These are phyloP conservation scores for Coniosporium tulheliwenetii DNA, from an alignment of 2,329 filamentous ascomycete genomes.

Conservation along the genomic window DNA sequence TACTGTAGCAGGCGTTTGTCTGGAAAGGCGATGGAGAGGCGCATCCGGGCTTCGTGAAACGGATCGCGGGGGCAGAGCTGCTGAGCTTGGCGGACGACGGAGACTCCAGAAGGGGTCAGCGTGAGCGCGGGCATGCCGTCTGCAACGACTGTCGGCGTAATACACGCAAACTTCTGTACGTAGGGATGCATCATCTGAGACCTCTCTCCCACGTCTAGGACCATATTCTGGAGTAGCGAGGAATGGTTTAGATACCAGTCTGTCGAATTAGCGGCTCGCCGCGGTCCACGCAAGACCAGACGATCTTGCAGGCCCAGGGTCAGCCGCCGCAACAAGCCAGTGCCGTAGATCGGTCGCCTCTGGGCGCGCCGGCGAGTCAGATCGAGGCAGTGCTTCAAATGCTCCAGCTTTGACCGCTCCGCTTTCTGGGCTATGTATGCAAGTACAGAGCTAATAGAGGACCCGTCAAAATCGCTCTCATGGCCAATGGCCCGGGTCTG, in stretches of 20 bases:
- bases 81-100: slow-evolving; percentile 38
- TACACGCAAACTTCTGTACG: slow-evolving; percentile 79
- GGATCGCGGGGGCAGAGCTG: slow-evolving; percentile 46
- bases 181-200: slow-evolving; percentile 56
- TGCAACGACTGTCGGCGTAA: slow-evolving; percentile 78
- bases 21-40: slow-evolving; percentile 87
- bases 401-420: slow-evolving; percentile 55
- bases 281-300: slow-evolving; percentile 44
- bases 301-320: slow-evolving; percentile 46
- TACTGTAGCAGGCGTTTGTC: slow-evolving; percentile 94
- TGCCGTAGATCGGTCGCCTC: slow-evolving; percentile 67
- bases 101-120: slow-evolving; percentile 44
- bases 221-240: slow-evolving; percentile 44
- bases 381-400: slow-evolving; percentile 67
- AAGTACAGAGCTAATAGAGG: slow-evolving; percentile 53
- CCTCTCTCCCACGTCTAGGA: slow-evolving; percentile 60
- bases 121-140: slow-evolving; percentile 56
- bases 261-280: slow-evolving; percentile 45
- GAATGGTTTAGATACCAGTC: slow-evolving; percentile 65
- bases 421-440: slow-evolving; percentile 56
- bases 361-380: slow-evolving; percentile 70
- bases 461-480: slow-evolving; percentile 43
- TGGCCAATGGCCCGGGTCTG: slow-evolving; percentile 44
- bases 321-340: slow-evolving; percentile 58
- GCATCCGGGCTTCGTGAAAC: slow-evolving; percentile 87